Conservation (phyloP, 139 green algal genomes). For the Protoeuglena noctilucae region DNA sequence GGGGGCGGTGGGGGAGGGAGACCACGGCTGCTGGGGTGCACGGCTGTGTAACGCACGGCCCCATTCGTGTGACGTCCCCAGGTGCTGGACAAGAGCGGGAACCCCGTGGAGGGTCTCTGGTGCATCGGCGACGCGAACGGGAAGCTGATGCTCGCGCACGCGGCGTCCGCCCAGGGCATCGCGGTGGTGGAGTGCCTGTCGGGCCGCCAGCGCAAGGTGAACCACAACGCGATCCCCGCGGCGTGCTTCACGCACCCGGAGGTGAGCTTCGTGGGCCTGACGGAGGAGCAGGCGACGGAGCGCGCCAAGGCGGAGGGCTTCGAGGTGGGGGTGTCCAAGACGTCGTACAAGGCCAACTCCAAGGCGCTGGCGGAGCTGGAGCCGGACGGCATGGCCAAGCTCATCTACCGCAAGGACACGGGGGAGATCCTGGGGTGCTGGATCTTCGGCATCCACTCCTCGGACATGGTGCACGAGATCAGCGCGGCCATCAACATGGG, state of each 20-base stretch:
- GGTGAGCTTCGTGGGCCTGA: conserved; percentile 86
- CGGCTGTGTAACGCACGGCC: too few species aligned
- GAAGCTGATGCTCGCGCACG: conserved; percentile 80
- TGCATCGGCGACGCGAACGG: conserved; percentile 99
- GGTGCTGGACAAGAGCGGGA: conserved; percentile 29
- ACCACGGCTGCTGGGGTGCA: too few species aligned
- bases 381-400: conserved; percentile 91
- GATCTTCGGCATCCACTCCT: conserved; percentile 89
- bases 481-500: conserved; percentile 86
- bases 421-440: conserved; percentile 92
- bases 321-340: conserved; percentile 79
- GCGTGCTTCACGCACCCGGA: conserved; percentile 99
- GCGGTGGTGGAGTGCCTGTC: conserved; percentile 85
- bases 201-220: conserved; percentile 70
- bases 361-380: conserved; percentile 96
- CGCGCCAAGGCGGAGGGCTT: conserved; percentile 77
- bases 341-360: conserved; percentile 96
- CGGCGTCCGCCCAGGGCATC: conserved; percentile 86
- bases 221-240: conserved; percentile 82
- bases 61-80: too few species aligned
- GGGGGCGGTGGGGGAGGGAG: too few species aligned
- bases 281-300: conserved; percentile 78
- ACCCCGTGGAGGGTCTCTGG: conserved; percentile 60
- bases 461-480: conserved; percentile 97
- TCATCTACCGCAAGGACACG: conserved; percentile 88